phyloP scores from a whole-genome alignment of 1,139 yeast species.

The Arxiozyma bovina region DNA sequence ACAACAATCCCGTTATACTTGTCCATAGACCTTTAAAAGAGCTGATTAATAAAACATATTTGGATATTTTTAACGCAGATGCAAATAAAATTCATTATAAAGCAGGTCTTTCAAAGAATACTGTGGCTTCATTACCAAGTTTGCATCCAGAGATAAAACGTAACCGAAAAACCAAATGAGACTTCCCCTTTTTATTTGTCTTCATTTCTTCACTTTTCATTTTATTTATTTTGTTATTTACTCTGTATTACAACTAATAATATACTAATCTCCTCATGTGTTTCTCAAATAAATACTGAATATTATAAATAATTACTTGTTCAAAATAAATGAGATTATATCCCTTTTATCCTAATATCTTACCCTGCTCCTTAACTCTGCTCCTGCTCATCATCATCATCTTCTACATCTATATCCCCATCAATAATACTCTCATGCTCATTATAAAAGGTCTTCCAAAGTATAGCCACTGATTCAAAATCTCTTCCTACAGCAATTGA shows the following conservation, averaged over 20 bases:
- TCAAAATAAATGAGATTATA: not conserved
- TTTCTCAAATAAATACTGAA: too few relatives aligned
- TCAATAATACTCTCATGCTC: conserved; percentile 26
- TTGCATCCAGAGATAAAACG: conserved; percentile 3
- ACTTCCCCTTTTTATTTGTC: not conserved
- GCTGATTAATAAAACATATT: conserved; percentile 20
- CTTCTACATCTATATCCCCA: conserved; percentile 6
- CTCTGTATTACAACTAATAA: conserved; percentile 2
- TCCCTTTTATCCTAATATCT: not conserved
- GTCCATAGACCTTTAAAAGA: conserved; percentile 22
- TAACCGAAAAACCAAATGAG: not conserved
- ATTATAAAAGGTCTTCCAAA: conserved; percentile 45
- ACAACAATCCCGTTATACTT: not conserved
- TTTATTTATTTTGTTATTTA: not conserved
- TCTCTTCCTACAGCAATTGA: conserved; percentile 48
- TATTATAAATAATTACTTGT: not conserved
- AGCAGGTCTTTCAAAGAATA: conserved; percentile 21
- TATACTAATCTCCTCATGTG: not conserved
- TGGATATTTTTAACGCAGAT: conserved; percentile 18
- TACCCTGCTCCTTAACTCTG: not conserved
- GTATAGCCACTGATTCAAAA: conserved; percentile 41
- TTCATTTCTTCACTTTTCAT: not conserved
- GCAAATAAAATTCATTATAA: conserved; percentile 18
- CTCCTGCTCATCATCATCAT: conserved; percentile 3
- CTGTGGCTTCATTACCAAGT: conserved; percentile 2